Base-by-base conservation (phyloP, 2,329 filamentous ascomycete genomes). In the Epichloe aotearoae region DNA sequence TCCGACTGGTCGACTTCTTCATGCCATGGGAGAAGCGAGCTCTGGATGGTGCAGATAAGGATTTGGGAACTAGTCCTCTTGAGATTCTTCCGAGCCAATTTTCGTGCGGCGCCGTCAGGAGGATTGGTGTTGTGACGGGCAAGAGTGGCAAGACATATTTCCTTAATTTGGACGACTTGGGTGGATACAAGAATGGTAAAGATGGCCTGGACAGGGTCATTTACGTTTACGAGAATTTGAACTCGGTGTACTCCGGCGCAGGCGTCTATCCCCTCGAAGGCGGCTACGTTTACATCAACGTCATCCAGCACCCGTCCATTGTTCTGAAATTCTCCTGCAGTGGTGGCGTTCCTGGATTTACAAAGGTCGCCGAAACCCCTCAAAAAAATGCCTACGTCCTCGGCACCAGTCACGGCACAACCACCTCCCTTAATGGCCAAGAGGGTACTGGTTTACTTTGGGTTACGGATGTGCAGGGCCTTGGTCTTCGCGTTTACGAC, bases 271-370 rank as follows among this genome's bases (percentile, higher is more conserved):
- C 72, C 0, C 57, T 73, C 0, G 72, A 75, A 26, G 72, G 72
- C 2, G 72, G 72, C 0, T 75, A 73, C 53, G 65, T 74, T 39
- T 74, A 73, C 58, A 71, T 73, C 57, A 72, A 71, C 12, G 62
- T 79, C 5, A 77, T 80, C 49, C 69, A 74, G 56, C 75, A 74
- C 56, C 69, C 72, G 14, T 75, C 75, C 0, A 70, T 75, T 47
- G 74, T 78, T 17, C 80, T 79, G 68, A 76, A 79, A 55, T 80
- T 80, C 58, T 71, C 72, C 2, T 79, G 75, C 58, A 64, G 69
- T 53, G 63, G 64, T 20, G 76, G 76, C 3, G 67, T 73, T 10
- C 73, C 77, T 0, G 68, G 69, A 2, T 80, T 82, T 48, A 71
- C 74, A 20, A 74, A 76, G 56, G 72, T 78, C 1, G 73, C 73